Base-by-base conservation (phyloP, 1,139 yeast species). In the Ogataea hybrid region DNA sequence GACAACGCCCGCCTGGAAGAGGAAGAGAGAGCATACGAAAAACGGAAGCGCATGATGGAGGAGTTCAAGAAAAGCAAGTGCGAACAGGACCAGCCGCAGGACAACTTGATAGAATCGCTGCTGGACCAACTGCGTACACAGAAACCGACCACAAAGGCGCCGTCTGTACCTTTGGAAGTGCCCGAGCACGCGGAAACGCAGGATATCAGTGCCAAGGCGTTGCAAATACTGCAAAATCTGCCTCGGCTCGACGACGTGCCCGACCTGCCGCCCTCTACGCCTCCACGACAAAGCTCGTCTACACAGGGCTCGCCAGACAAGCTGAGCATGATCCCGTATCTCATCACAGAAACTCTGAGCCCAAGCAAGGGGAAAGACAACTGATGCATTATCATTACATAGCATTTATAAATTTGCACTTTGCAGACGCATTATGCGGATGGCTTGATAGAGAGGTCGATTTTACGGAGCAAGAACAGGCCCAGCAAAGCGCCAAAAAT, bases 1-100 rank as follows among this genome's bases (percentile, higher is more conserved):
- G 96, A 89, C 47, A 92, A 90, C 56, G 61, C 83, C 30, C 78
- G 79, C 49, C 74, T 81, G 20, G 97, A 92, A 63, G 95, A 85
- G 55, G 95, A 88, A 54, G 70, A 79, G 30, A 70, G 88, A 41
- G 70, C 86, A n/a, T 84, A 84, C 57, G 92, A 87, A 57, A 79
- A 75, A 61, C 70, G 96, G 43, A 84, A 83, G 67, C 75, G 72
- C 51, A 63, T 81, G 54, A 67, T 81, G 35, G 86, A 82, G 52
- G 62, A 67, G 25, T 70, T 67, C 43, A 65, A 65, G 53, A 64
- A 46, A 6, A 44, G 37, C 28, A 46, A 44, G 41, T 44, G 32
- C 28, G 29, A 35, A 27, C 34, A 43, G 37, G 47, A 41, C 15
- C 31, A 15, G 5, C 30, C 32, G 6, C 22, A 17, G 15, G 42